Percentiles rank a stretch among this genome's conserved stretches.
These are phyloP conservation scores for Canariomyces notabilis DNA, from an alignment of 2,329 filamentous ascomycete genomes.

Conservation along the genomic window DNA sequence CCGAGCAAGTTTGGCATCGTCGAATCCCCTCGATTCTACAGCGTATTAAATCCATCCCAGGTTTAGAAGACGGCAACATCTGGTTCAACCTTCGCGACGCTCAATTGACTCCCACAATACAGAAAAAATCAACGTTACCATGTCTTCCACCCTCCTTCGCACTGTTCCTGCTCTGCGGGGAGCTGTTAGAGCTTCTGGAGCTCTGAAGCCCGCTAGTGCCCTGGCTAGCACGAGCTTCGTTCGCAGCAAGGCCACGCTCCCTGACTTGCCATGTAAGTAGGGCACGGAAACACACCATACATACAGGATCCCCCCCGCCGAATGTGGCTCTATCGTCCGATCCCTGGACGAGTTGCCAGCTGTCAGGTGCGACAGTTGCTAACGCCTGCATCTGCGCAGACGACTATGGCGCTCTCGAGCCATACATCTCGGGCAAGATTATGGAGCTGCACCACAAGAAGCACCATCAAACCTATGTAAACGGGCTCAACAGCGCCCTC, in stretches of 20 bases:
- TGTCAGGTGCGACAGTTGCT: neutral
- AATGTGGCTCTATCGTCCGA: too few relatives aligned
- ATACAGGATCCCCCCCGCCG: too few relatives aligned
- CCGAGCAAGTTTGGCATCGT: constrained; percentile 11
- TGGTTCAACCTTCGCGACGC: neutral
- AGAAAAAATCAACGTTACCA: constrained; percentile 33
- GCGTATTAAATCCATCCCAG: neutral
- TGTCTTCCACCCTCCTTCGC: constrained; percentile 74
- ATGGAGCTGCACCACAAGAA: constrained; percentile 78
- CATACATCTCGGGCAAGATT: constrained; percentile 69
- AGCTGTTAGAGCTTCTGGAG: constrained; percentile 61
- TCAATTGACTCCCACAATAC: constrained; percentile 19
- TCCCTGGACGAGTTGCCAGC: too few relatives aligned
- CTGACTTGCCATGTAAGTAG: constrained; percentile 64
- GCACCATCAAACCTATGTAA: constrained; percentile 76
- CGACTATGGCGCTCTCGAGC: constrained; percentile 93
- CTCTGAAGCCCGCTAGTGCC: constrained; percentile 57
- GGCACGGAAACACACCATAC: too few relatives aligned
- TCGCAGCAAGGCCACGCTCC: constrained; percentile 86
- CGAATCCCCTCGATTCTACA: neutral
- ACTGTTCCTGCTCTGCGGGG: constrained; percentile 62
- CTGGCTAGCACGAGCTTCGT: constrained; percentile 71
- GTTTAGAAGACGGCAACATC: neutral
- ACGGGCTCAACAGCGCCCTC: constrained; percentile 65
- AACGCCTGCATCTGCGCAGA: constrained; percentile 48